A percentile compares a stretch with the other conserved stretches of the same genome.
Conservation (phyloP, 139 green algal species). For the Tetraselmis striata region DNA sequence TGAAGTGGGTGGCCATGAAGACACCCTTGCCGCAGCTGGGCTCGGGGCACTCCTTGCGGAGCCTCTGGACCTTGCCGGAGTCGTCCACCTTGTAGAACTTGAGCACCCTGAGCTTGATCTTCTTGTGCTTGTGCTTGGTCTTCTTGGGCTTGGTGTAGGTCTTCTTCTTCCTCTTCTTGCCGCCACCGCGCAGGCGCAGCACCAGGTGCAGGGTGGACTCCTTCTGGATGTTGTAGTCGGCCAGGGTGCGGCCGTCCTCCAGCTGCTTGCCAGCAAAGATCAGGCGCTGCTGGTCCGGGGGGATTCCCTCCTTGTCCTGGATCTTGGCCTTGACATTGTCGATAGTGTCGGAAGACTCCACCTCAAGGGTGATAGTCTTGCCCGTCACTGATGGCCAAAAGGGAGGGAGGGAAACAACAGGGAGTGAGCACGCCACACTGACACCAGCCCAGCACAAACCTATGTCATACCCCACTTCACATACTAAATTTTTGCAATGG, state of each 20-base stretch:
- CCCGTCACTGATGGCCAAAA: neutral
- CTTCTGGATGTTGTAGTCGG: slow-evolving; percentile 99
- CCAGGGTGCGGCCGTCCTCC: slow-evolving; percentile 90
- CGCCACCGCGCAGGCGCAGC: slow-evolving; percentile 86
- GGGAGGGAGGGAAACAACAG: neutral
- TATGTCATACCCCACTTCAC: no score
- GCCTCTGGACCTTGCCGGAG: slow-evolving; percentile 90
- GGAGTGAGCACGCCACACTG: neutral
- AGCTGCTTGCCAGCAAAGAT: slow-evolving; percentile 59
- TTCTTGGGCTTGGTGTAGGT: slow-evolving; percentile 99
- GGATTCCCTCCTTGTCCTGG: slow-evolving; percentile 10
- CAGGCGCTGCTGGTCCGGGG: slow-evolving; percentile 6
- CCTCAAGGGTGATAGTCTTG: slow-evolving; percentile 46
- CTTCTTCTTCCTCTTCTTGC: slow-evolving; percentile 99
- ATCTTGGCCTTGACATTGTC: slow-evolving; percentile 78
- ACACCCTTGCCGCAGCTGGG: slow-evolving; percentile 84
- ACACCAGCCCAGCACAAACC: no score
- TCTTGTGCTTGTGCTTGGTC: slow-evolving; percentile 99
- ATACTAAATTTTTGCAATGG: no score
- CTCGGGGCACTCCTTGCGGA: slow-evolving; percentile 92
- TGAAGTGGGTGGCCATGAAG: slow-evolving; percentile 98
- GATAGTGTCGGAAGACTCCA: slow-evolving; percentile 65
- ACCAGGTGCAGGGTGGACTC: slow-evolving; percentile 65
- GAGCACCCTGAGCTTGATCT: slow-evolving; percentile 85
- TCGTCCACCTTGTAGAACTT: slow-evolving; percentile 90